Evolutionary conservation across 2,329 filamentous ascomycete genomes (phyloP), one percentile per base, ranked within the genome.

Genomic region (Conoideocrella luteorostrata): DNA sequence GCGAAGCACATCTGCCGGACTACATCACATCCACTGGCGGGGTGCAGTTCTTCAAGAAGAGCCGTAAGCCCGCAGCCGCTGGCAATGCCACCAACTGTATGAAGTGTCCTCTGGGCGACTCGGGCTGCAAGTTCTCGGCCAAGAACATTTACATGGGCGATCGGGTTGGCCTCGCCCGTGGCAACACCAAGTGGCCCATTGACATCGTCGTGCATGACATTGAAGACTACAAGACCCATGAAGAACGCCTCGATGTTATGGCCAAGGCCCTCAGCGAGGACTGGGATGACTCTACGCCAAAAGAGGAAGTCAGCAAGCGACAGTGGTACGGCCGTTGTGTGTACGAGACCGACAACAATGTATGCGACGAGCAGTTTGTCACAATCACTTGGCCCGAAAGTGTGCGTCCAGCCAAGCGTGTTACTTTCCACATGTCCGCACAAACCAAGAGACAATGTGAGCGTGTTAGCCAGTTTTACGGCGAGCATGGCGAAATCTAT

Each of bases 301-400:
- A 67, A 42, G 57, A 64, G 2, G 66, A 71, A n/a, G 59, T 75
- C 2, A 69, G 70, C 3, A 66, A 67, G 5, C 68, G 73, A 9
- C 83, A 83, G 51, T 85, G 89, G 88, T 97, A 89, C 58, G 93
- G 93, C 0, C 80, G 91, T n/a, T 98, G 93, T 59, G 93, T 97
- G 2, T 97, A 83, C 66, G 93, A 96, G 60, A 73, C 83, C 4
- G 89, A 95, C 65, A 98, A 97, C 65, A 82, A 94, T 56, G 93
- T 97, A 33, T 88, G 83, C 56, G 93, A 98, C 61, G 88, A 97
- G 56, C 91, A 97, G 62, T 77, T 84, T 21, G 93, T 97, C 17
- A 91, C 86, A 0, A 79, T 97, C 41, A 80, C 77, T 4, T 97
- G 91, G 89, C 84, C 89, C 11, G 87, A 94, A 46, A 53, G 55